Conservation (phyloP, 345 rosid species). For the Camelina sativa region DNA sequence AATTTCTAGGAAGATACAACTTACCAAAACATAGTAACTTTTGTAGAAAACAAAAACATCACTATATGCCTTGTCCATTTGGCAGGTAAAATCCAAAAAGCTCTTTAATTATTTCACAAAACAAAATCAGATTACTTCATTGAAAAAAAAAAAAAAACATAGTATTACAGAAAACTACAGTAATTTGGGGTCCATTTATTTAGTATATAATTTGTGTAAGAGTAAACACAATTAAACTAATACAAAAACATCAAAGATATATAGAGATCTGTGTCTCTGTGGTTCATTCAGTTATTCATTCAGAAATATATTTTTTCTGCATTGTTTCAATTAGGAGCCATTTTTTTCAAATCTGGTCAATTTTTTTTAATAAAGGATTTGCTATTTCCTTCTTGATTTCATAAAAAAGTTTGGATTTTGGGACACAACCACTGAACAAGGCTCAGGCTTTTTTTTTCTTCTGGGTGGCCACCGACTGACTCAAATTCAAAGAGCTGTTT, state of each 20-base stretch:
- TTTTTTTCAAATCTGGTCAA: conserved; percentile 15
- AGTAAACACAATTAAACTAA: conserved; percentile 3
- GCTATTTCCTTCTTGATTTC: conserved; percentile 22
- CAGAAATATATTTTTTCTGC: background rate
- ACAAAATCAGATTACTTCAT: background rate
- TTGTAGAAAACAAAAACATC: background rate
- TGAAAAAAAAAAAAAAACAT: too few relatives aligned
- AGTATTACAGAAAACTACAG: background rate
- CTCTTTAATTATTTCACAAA: background rate
- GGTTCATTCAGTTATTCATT: conserved; percentile 14
- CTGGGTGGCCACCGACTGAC: conserved; percentile 32
- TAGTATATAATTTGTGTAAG: background rate
- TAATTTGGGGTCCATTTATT: background rate
- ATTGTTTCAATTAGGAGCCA: conserved; percentile 5
- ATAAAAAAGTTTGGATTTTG: background rate
- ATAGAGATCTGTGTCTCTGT: conserved; percentile 27
- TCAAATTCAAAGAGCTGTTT: background rate
- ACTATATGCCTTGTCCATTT: background rate
- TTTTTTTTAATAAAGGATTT: conserved; percentile 21
- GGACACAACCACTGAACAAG: conserved; percentile 1
- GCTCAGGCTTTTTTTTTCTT: conserved; percentile 5
- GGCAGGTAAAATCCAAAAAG: background rate
- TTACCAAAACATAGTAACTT: background rate
- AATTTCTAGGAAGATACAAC: background rate
- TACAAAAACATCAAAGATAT: conserved; percentile 24